Base-by-base conservation (phyloP, 768 basidiomycete genomes). In the Auriscalpium vulgare region DNA sequence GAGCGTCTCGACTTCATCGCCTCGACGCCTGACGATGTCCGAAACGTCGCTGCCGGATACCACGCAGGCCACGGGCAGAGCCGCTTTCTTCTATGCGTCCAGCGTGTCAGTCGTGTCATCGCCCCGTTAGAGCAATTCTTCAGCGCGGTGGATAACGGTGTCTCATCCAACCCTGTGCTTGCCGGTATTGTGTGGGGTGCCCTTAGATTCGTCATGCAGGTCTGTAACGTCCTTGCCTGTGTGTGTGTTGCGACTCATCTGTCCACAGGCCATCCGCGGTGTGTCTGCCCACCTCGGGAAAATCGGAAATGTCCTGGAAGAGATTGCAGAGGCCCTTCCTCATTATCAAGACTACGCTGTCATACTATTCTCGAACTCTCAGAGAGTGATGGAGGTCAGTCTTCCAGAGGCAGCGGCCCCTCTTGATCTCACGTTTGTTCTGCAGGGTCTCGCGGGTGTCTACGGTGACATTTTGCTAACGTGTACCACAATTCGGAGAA, bases 301-400 rank as follows among this genome's bases (percentile, higher is more conserved):
- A 49, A 55, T 55, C 3, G 55, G 49, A 19, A 21, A 35, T 14
- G 17, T 56, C 11, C 43, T 56, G 38, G 49, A 56, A 16, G 48
- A 56, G 55, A 45, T 56, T 23, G n/a, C 49, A 1, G 47, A 45
- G n/a, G 40, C 47, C 14, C 40, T 56, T 11, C 43, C 55, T 23
- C 37, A 17, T 35, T 56, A 56, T 48, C 47, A 50, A 23, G 55
- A 50, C 13, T 51, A 50, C 50, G 54, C 54, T 19, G 48, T 50
- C 6, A 47, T 23, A 29, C 47, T 55, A 21, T 55, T 48, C 48
- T 40, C 47, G 6, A 34, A 44, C 19, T 55, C 48, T 16, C 10
- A 9, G 37, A 47, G 38, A 34, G 54, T 55, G 14, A 47, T 40
- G 7, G 47, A 55, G 43, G 54, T 55, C 37, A 8, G 47, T 37